Evolutionary conservation across 768 basidiomycete genomes (phyloP), one percentile per base, ranked within the genome.

Genomic region (Russula lepida): DNA sequence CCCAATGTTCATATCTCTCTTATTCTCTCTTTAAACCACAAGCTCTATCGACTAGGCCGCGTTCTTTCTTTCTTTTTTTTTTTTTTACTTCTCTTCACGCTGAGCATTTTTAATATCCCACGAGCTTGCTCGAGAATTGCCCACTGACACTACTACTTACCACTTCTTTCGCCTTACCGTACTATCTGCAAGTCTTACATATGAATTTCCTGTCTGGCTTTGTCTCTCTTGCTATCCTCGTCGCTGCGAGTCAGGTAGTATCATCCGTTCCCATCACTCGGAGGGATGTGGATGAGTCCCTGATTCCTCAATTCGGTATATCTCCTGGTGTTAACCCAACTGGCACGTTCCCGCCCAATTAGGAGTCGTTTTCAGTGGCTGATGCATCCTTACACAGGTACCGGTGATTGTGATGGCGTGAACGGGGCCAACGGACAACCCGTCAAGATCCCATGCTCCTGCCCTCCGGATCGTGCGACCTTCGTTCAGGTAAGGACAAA

Each of bases 401-500:
- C 83, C 8, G 86, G 84, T 21, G 80, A 87, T 63, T 87, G 86
- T 61, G 84, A 87, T 62, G 86, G 86, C 6, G 77, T 83, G 39
- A 77, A 78, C 3, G 83, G 82, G 27, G 74, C 83, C 7, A 74
- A 80, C 30, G 85, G 84, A 3, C 71, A 76, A 28, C 76, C 79
- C 11, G 75, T 87, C 67, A 79, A 81, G 70, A 76, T 88, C 23
- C 86, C 86, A 3, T 87, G 84, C 69, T 67, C 73, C 39, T 88
- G 85, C 71, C 86, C 86, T 33, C 86, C 86, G 1, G 73, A 78
- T 60, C 77, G 79, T 60, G 68, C 70, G 12, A 70, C 69, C 30
- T 88, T 84, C 74, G 75, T 85, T 63, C 37, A 73, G 21, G 84
- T 83, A 63, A 48, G 67, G 43, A n/a, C 39, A n/a, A 28, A 41